Base-by-base conservation (phyloP, 495 filamentous ascomycete species). In the Durotheca rogersii region DNA sequence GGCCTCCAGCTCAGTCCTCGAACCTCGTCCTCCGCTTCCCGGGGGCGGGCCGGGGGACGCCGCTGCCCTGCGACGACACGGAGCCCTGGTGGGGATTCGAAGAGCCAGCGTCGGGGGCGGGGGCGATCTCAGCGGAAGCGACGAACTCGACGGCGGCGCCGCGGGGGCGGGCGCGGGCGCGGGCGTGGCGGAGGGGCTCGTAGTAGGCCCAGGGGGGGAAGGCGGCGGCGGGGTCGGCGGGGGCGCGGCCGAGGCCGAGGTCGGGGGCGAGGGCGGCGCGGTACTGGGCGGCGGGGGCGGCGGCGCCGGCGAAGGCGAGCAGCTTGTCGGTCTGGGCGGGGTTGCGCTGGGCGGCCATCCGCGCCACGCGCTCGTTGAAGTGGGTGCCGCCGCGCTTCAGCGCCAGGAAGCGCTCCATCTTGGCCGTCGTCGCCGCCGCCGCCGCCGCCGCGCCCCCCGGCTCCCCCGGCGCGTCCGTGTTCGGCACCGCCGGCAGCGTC, bases 351-450 rank as follows among this genome's bases (percentile, higher is more conserved):
- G 87, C 83, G 1, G 81, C 71, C 2, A 85, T 87, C 31, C 72
- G 73, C 15, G 85, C 81, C 0, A 96, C 74, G 41, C 88, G 86
- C 49, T 84, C 75, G 66, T 98, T 96, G 75, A 98, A 96, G 70
- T 98, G 94, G 21, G 89, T 73, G 2, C 88, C 88, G 56, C 88
- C 82, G 41, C 81, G 83, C 69, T 96, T 98, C 34, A 96, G 74
- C 17, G 80, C 75, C 1, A 96, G 81, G 67, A 98, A 96, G 60
- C 85, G 85, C 41, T 81, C 75, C 56, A 96, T 87, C 56, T 95
- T 96, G 40, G 77, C 75, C 42, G 82, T 88, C 1, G 82, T 75
- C 2, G 67, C 65, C 1, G 78, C 71, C 6, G 81, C 69, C 1
- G 90, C 88, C 10, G 87, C 86, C 12, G 84, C 84, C 0, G 89